These are phyloP conservation scores for Phycomyces nitens DNA, from an alignment of 192 early-diverging fungal species.

Conservation along the genomic window DNA sequence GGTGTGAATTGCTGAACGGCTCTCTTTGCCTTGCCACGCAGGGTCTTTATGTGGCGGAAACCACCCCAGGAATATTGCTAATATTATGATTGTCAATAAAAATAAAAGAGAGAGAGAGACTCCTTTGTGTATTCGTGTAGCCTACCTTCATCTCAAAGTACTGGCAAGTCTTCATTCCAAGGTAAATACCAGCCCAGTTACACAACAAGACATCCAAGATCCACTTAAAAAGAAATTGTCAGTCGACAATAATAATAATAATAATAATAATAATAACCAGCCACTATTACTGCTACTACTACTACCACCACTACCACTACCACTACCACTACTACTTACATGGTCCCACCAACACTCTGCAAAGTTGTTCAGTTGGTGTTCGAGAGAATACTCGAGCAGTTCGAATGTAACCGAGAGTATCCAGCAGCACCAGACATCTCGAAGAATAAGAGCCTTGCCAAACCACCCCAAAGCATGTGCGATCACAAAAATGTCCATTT, in stretches of 20 bases:
- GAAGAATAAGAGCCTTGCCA: slow-evolving; percentile 86
- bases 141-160: slow-evolving; percentile 84
- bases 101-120: neutral
- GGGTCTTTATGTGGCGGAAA: slow-evolving; percentile 76
- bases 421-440: slow-evolving; percentile 96
- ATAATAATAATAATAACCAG: too few relatives aligned
- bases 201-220: slow-evolving; percentile 42
- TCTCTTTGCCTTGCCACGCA: slow-evolving; percentile 84
- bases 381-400: slow-evolving; percentile 90
- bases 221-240: slow-evolving; percentile 2
- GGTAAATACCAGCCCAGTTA: slow-evolving; percentile 91
- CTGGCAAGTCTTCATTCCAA: slow-evolving; percentile 97
- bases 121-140: neutral
- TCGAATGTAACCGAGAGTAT: slow-evolving; percentile 94
- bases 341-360: slow-evolving; percentile 99
- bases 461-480: slow-evolving; percentile 95
- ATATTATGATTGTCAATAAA: too few relatives aligned
- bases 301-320: too few relatives aligned
- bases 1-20: slow-evolving; percentile 92
- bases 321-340: slow-evolving; percentile 43
- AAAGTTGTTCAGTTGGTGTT: slow-evolving; percentile 96
- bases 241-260: too few relatives aligned
- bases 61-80: slow-evolving; percentile 93
- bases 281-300: too few relatives aligned
- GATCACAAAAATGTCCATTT: slow-evolving; percentile 91